phyloP scores from a whole-genome alignment of 163 green algal genomes.

The Coccomyxa subellipsoidea region DNA sequence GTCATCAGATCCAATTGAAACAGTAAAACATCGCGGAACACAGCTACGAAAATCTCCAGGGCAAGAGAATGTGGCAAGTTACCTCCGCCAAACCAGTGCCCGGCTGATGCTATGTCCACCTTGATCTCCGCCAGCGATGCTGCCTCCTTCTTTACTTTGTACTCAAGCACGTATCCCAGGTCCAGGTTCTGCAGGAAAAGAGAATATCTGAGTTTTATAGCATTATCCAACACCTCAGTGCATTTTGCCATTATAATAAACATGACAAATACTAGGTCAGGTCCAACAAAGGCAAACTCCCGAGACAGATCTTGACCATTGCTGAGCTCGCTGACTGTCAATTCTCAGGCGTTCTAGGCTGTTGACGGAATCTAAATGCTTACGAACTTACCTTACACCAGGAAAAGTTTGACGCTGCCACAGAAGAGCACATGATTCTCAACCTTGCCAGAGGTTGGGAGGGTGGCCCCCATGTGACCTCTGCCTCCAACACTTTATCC shows the following conservation, averaged over 20 bases:
- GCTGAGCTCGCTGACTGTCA: too few relatives aligned
- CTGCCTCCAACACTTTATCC: not conserved
- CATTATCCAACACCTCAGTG: too few relatives aligned
- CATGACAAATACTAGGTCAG: too few relatives aligned
- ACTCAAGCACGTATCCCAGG: conserved; percentile 45
- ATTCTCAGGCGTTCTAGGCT: too few relatives aligned
- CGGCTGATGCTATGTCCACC: conserved; percentile 44
- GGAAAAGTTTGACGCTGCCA: not conserved
- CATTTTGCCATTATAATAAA: too few relatives aligned
- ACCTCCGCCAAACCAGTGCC: conserved; percentile 60
- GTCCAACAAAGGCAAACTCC: too few relatives aligned
- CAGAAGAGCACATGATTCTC: not conserved
- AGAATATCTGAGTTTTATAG: not conserved
- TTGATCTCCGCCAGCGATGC: conserved; percentile 50
- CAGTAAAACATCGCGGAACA: not conserved
- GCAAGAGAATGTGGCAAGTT: not conserved
- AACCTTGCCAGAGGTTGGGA: not conserved
- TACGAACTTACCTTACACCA: not conserved
- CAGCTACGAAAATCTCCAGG: not conserved
- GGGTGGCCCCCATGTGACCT: not conserved
- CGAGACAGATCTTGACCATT: too few relatives aligned
- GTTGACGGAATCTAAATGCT: too few relatives aligned
- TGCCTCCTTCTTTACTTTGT: conserved; percentile 19
- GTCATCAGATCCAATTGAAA: not conserved
- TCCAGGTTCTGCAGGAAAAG: not conserved